Base-by-base conservation (phyloP, 306 rosid species). In the Senna tora region DNA sequence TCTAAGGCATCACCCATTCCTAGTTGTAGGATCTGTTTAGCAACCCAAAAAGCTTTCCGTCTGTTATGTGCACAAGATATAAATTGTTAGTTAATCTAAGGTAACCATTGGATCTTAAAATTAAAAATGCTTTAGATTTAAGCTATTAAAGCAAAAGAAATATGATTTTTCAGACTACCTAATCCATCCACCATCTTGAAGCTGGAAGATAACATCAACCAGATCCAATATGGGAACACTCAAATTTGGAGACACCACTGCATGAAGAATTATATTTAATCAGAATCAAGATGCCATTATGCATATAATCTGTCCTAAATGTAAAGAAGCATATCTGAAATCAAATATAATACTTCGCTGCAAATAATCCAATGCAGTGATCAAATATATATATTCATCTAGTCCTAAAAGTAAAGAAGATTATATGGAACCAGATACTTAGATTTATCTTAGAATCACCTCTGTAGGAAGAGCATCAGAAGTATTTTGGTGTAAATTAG, bases 1-100 rank as follows among this genome's bases (percentile, higher is more conserved):
- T 88, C 93, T 4, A 88, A 87, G 74, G 93, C 93, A 74, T 88
- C 93, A 46, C 90, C 90, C 93, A 88, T 88, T 53, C 90, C 90
- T 57, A 88, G 83, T 53, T 88, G 93, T 43, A 88, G 84, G 63
- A 88, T 78, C 75, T 88, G 93, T 84, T 88, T 88, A 60, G 87
- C 90, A 71, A 88, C 93, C 93, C 93, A 88, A 59, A 88, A 88
- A 43, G 88, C 88, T 80, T 88, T 75, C 25, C 93, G 79, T 81
- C 93, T 88, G 73, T 38, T 53, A 68, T 52, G 59, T 46, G 63
- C 17, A 79, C 30, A 34, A 57, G 7, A 69, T 34, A 65, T 43
- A 52, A 7, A 8, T 43, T 30, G n/a, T 76, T 56, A 72, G 58
- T 68, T 68, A 43, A 54, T 85, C 15, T 9, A 33, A 22, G 43